These are phyloP conservation scores for Chlorella sp. DNA, from an alignment of 139 green algal genomes.

Conservation along the genomic window DNA sequence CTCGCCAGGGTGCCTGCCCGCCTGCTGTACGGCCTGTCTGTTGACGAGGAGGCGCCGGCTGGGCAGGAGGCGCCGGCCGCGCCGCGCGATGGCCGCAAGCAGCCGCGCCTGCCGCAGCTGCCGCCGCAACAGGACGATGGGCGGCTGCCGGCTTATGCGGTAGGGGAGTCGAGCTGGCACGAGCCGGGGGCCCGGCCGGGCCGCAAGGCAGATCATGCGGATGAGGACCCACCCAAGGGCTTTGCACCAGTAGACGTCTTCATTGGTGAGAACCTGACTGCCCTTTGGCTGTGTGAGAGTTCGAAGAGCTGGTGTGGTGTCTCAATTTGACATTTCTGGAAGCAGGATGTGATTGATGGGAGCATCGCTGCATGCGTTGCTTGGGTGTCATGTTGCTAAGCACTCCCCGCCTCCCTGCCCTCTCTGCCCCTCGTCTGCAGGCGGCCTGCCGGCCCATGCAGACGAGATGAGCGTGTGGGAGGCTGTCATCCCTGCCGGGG, in stretches of 20 bases:
- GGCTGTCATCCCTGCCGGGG: neutral
- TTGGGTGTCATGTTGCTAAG: neutral
- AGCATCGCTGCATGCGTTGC: neutral
- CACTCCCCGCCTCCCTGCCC: neutral
- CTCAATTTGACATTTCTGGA: too few relatives aligned
- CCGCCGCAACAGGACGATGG: constrained; percentile 4
- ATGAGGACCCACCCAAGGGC: constrained; percentile 16
- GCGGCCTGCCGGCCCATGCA: constrained; percentile 11
- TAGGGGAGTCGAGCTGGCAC: neutral
- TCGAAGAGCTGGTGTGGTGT: too few relatives aligned
- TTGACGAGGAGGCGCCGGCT: neutral
- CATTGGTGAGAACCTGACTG: neutral
- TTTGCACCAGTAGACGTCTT: constrained; percentile 1
- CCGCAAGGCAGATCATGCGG: neutral
- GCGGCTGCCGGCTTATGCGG: constrained; percentile 3
- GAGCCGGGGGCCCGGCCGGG: neutral
- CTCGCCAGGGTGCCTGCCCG: neutral
- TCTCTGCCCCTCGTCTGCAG: neutral
- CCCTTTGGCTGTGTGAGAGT: too few relatives aligned
- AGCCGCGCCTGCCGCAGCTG: neutral
- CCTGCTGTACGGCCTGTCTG: constrained; percentile 2
- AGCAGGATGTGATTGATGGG: too few relatives aligned
- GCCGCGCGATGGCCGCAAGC: neutral
- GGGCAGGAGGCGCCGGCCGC: neutral
- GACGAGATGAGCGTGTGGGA: constrained; percentile 23